A percentile compares a stretch with the other conserved stretches of the same genome.
Evolutionary conservation across 768 basidiomycete species (phyloP).

Genomic region (Tubosaeta brunneosetosa): DNA sequence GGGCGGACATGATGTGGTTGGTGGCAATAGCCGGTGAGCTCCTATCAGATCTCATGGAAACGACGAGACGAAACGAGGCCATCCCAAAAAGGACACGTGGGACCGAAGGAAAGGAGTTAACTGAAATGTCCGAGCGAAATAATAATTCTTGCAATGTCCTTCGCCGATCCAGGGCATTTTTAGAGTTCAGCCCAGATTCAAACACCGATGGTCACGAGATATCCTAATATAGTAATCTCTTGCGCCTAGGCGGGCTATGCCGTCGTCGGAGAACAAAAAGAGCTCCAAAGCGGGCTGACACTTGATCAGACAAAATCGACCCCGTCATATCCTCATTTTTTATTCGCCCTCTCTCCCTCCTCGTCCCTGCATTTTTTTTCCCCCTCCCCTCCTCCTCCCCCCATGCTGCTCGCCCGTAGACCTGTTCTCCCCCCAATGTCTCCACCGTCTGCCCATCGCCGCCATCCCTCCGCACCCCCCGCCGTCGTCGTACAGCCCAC

Average conservation of each 20-base stretch:
- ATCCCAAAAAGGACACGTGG: constrained; percentile 8
- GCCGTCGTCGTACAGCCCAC: constrained; percentile 68
- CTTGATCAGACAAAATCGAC: constrained; percentile 26
- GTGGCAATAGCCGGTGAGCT: neutral
- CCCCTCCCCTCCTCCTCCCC: neutral
- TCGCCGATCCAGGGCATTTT: constrained; percentile 7
- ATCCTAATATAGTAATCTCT: constrained; percentile 12
- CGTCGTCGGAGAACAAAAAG: constrained; percentile 32
- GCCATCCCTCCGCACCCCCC: constrained; percentile 67
- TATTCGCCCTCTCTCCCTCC: constrained; percentile 3
- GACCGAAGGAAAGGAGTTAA: constrained; percentile 16
- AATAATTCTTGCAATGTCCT: neutral
- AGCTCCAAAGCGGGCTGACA: constrained; percentile 30
- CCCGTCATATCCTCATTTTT: constrained; percentile 23
- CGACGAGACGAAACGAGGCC: neutral
- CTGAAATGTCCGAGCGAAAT: constrained; percentile 6
- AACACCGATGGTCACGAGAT: constrained; percentile 18
- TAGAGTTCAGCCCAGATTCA: constrained; percentile 28
- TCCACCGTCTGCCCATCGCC: constrained; percentile 42
- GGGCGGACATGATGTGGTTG: constrained; percentile 7
- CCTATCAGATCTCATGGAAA: constrained; percentile 2
- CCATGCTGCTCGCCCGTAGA: constrained; percentile 42
- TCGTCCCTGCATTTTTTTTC: neutral
- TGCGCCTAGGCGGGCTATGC: constrained; percentile 29
- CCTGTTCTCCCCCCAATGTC: constrained; percentile 32